Conservation (phyloP, 768 basidiomycete genomes). For the Serendipita sp. region DNA sequence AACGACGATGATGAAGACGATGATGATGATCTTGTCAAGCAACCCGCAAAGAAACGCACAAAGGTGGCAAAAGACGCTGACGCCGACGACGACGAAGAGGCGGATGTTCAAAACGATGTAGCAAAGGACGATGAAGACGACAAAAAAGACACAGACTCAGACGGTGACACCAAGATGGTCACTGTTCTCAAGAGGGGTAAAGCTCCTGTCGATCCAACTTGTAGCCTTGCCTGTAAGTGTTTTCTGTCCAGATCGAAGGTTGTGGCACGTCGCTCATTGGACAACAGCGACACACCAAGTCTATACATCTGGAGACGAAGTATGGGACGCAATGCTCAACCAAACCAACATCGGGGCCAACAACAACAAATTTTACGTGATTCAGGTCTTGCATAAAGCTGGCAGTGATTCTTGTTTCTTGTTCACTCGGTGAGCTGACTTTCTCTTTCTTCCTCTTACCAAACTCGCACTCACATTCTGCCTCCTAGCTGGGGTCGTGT, state of each 20-base stretch:
- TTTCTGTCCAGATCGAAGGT: not conserved
- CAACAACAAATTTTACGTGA: conserved; percentile 40
- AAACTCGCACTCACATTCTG: too few relatives aligned
- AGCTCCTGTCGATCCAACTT: conserved; percentile 38
- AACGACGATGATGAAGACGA: conserved; percentile 13
- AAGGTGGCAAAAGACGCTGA: conserved; percentile 18
- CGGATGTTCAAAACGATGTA: conserved; percentile 10
- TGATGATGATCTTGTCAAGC: conserved; percentile 4
- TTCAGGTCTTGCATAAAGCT: conserved; percentile 39
- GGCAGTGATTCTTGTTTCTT: conserved; percentile 23
- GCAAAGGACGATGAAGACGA: conserved; percentile 14
- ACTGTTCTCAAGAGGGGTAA: conserved; percentile 37
- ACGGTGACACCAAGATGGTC: conserved; percentile 13
- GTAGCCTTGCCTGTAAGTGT: conserved; percentile 31
- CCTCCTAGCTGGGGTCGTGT: conserved; percentile 25
- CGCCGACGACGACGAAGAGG: conserved; percentile 17
- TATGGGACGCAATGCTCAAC: conserved; percentile 45
- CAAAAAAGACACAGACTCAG: not conserved
- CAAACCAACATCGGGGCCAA: conserved; percentile 21
- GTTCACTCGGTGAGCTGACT: conserved; percentile 45
- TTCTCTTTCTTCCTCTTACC: too few relatives aligned
- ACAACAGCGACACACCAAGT: conserved; percentile 37
- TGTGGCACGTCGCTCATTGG: not conserved
- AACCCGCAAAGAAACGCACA: conserved; percentile 10
- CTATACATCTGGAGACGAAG: conserved; percentile 24